These are phyloP conservation scores for Lichtheimia ramosa DNA, from an alignment of 371 early-diverging fungal species.

Conservation along the genomic window DNA sequence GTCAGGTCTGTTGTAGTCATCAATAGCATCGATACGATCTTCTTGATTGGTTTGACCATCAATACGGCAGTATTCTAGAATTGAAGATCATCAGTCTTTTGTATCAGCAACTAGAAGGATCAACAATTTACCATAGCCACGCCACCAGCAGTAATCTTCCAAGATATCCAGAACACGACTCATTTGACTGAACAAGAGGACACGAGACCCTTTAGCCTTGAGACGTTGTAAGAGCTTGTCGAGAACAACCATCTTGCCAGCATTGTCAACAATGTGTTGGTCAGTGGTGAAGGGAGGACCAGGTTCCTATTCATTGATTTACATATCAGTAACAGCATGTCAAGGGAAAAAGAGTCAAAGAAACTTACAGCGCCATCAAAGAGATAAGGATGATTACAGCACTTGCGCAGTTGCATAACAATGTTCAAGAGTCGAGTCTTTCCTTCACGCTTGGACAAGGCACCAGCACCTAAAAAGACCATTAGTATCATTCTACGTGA, in stretches of 20 bases:
- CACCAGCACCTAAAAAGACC: conserved; percentile 24
- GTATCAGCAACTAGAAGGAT: background rate
- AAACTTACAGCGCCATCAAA: conserved; percentile 93
- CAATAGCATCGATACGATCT: conserved; percentile 91
- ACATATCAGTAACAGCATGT: background rate
- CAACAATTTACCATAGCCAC: conserved; percentile 65
- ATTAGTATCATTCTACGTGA: background rate
- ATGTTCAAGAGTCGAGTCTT: conserved; percentile 95
- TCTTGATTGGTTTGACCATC: conserved; percentile 97
- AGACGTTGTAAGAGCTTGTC: conserved; percentile 88
- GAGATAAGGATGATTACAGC: conserved; percentile 99
- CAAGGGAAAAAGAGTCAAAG: too few species aligned
- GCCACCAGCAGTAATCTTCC: conserved; percentile 97
- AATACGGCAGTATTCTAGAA: conserved; percentile 92
- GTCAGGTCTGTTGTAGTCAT: conserved; percentile 92
- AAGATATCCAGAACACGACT: conserved; percentile 97
- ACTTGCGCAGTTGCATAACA: conserved; percentile 99
- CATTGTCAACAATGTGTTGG: conserved; percentile 93
- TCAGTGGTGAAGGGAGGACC: conserved; percentile 97
- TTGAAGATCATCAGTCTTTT: background rate
- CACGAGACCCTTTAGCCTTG: conserved; percentile 93
- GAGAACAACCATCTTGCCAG: conserved; percentile 92
- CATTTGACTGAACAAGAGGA: conserved; percentile 99
- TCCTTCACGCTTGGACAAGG: conserved; percentile 66
- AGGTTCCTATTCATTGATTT: conserved; percentile 38